Evolutionary conservation across 495 filamentous ascomycete species (phyloP).

Genomic region (Penicillium riverlandense): DNA sequence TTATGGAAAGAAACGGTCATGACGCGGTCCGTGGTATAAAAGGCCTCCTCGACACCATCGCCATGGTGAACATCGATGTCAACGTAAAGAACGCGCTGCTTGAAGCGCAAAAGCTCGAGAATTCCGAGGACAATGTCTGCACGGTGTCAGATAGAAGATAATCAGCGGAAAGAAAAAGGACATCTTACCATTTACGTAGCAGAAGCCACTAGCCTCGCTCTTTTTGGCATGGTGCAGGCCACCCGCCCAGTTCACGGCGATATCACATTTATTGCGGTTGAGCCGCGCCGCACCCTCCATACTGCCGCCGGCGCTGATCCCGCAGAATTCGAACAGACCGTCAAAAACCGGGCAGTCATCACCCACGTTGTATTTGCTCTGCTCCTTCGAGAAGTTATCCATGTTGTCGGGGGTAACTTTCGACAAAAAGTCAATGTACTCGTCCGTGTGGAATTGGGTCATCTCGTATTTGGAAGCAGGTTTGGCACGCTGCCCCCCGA

Average conservation of each 20-base stretch:
- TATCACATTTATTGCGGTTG: conserved; percentile 91
- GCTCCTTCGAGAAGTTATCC: conserved; percentile 87
- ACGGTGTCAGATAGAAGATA: conserved; percentile 4
- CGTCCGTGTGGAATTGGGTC: conserved; percentile 99
- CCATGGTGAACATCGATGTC: conserved; percentile 99
- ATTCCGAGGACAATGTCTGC: conserved; percentile 95
- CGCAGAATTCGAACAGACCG: conserved; percentile 96
- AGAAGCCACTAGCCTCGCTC: conserved; percentile 94
- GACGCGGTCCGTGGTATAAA: conserved; percentile 94
- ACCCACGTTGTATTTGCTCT: conserved; percentile 94
- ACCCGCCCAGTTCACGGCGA: conserved; percentile 96
- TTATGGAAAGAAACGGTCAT: conserved; percentile 99
- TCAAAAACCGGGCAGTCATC: conserved; percentile 98
- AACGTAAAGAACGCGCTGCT: conserved; percentile 90
- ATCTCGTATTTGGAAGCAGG: conserved; percentile 93
- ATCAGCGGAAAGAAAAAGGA: background rate
- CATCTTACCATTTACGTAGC: conserved; percentile 86
- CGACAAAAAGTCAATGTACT: conserved; percentile 96
- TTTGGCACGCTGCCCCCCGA: conserved; percentile 73
- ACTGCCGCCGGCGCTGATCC: conserved; percentile 92
- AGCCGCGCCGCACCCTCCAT: conserved; percentile 94
- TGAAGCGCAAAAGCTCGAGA: conserved; percentile 87
- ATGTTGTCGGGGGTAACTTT: conserved; percentile 98
- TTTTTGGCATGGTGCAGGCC: conserved; percentile 97
- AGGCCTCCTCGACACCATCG: conserved; percentile 96